Base-by-base conservation (phyloP, 176 grass and related monocot genomes). In the Tillandsia fasciculata region DNA sequence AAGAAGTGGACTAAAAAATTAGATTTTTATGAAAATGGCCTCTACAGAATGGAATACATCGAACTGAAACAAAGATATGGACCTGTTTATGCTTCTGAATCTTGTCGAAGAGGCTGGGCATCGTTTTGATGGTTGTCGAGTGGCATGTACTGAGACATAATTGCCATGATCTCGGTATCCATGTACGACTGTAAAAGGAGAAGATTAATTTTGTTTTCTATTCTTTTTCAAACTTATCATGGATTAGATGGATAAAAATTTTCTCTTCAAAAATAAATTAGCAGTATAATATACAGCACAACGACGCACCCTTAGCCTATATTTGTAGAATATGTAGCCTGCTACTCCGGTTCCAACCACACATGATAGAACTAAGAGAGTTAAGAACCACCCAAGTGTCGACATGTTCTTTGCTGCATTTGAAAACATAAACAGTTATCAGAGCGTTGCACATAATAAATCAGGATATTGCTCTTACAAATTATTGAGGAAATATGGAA, bases 71-170 rank as follows among this genome's bases (percentile, higher is more conserved):
- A 15, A 59, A 17, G 54, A 59, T 59, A 61, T 20, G 2, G n/a
- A 48, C 53, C 15, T 67, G 15, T 50, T 63, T 26, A 77, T n/a
- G 33, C 52, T 69, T 12, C 53, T 48, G 85, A 69, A 42, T 88
- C 90, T 84, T 90, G 84, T 51, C 82, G 68, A 12, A 99, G 26
- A 64, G 84, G 78, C 23, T 78, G 70, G 53, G 58, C 81, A 64
- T 90, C 89, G 17, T 71, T 70, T 17, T 90, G 74, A 12, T 87
- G 77, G 66, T 68, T 78, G 26, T 99, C 90, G 1, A 93, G 78
- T n/a, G 94, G 90, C 94, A 93, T 93, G 84, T 90, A 99, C 54
- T 93, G 87, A 17, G 87, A 92, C 89, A 93, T 99, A 71, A 99
- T 97, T 11, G 84, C 74, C 84, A 87, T 81, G 10, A 93, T 80